Percentiles rank a stretch among this genome's conserved stretches.
These are phyloP conservation scores for Trichoderma sp. DNA, from an alignment of 2,329 filamentous ascomycete genomes.

Conservation along the genomic window DNA sequence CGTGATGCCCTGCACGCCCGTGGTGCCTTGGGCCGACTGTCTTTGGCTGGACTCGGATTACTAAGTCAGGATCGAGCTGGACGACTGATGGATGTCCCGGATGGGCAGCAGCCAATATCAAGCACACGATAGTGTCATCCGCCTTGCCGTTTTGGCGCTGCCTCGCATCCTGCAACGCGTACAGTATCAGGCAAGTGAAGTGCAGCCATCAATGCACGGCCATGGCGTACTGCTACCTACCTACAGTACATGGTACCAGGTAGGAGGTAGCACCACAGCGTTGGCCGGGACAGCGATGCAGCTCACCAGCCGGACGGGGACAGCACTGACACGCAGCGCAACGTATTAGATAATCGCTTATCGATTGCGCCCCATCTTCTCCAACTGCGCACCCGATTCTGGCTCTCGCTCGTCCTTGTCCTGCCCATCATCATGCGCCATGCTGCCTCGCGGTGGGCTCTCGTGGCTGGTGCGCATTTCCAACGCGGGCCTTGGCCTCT, in stretches of 20 bases:
- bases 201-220: slow-evolving; percentile 19
- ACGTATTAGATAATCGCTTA: slow-evolving; percentile 22
- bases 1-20: slow-evolving; percentile 16
- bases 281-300: not conserved
- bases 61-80: not conserved
- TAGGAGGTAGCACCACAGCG: too few species aligned
- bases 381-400: not conserved
- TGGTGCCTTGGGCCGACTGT: not conserved
- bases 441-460: slow-evolving; percentile 23
- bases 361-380: slow-evolving; percentile 25
- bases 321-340: slow-evolving; percentile 7
- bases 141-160: slow-evolving; percentile 23
- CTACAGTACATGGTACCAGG: too few species aligned
- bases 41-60: not conserved
- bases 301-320: slow-evolving; percentile 18
- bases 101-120: slow-evolving; percentile 16
- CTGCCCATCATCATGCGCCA: slow-evolving; percentile 27
- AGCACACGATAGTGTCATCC: slow-evolving; percentile 21
- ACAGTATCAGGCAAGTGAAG: slow-evolving; percentile 26
- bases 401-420: slow-evolving; percentile 6
- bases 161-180: slow-evolving; percentile 22
- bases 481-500: slow-evolving; percentile 28
- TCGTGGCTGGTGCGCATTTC: slow-evolving; percentile 27
- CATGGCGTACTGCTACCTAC: not conserved
- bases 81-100: not conserved